Conservation (phyloP, 2,329 filamentous ascomycete genomes). For the Zymoseptoria tritici region DNA sequence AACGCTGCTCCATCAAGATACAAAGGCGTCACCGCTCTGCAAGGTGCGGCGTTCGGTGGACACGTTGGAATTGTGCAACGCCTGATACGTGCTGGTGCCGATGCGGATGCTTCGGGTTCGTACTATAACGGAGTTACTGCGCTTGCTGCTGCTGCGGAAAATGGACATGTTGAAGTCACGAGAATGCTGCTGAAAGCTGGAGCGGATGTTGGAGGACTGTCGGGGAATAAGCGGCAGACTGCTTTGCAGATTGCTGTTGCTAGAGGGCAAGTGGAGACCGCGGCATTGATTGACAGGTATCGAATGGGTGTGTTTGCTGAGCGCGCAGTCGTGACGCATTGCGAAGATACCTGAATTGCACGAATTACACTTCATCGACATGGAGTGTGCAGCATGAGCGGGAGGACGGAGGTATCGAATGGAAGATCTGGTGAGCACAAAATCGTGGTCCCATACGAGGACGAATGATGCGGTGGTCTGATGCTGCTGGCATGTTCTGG, state of each 20-base stretch:
- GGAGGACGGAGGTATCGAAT: no score
- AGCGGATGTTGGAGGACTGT: conserved; percentile 9
- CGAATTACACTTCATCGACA: no score
- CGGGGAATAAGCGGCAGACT: not conserved
- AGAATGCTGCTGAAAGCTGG: conserved; percentile 11
- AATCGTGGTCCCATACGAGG: no score
- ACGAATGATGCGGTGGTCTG: no score
- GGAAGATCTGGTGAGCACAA: no score
- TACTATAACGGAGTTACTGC: conserved; percentile 15
- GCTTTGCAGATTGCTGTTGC: not conserved
- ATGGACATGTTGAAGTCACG: conserved; percentile 14
- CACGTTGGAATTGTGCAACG: conserved; percentile 5
- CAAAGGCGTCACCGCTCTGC: conserved; percentile 15
- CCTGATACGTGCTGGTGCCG: conserved; percentile 13
- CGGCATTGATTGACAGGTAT: not conserved
- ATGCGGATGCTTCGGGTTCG: conserved; percentile 15
- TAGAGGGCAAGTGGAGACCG: not conserved
- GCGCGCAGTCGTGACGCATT: no score
- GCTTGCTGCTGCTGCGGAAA: conserved; percentile 13
- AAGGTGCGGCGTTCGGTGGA: conserved; percentile 14
- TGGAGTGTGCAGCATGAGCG: no score
- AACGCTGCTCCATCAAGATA: conserved; percentile 13
- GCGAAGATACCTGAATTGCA: no score
- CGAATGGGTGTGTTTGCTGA: not conserved
- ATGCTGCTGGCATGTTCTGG: no score